These are phyloP conservation scores for Globisporangium spinosum DNA, from an alignment of 352 stramenopile genomes.

Conservation along the genomic window DNA sequence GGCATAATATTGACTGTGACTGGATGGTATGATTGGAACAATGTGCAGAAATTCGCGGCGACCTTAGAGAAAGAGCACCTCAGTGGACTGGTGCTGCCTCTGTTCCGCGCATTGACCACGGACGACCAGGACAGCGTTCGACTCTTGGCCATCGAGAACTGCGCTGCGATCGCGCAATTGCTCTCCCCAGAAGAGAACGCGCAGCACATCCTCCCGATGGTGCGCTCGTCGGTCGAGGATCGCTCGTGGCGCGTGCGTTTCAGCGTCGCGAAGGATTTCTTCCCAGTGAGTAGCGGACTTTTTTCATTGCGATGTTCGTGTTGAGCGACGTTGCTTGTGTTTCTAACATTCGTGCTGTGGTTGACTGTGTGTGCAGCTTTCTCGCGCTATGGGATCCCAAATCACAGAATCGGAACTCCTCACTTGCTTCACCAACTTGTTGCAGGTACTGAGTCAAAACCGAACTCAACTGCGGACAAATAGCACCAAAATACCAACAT, in stretches of 20 bases:
- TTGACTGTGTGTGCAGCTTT: constrained; percentile 31
- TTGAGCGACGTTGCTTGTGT: not conserved
- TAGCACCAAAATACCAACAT: not conserved
- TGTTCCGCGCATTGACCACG: constrained; percentile 86
- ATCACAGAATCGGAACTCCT: constrained; percentile 88
- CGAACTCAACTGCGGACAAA: not conserved
- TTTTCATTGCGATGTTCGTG: not conserved
- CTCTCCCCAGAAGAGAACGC: constrained; percentile 76
- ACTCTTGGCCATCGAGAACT: constrained; percentile 89
- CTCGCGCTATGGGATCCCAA: constrained; percentile 69
- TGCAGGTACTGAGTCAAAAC: constrained; percentile 53
- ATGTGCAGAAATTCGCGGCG: constrained; percentile 57
- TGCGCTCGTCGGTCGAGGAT: constrained; percentile 75
- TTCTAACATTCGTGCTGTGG: not conserved
- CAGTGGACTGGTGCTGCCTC: constrained; percentile 60
- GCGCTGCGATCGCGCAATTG: constrained; percentile 66
- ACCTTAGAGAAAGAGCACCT: constrained; percentile 78
- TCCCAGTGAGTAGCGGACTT: constrained; percentile 39
- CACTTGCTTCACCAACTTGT: constrained; percentile 87
- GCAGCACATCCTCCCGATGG: constrained; percentile 68
- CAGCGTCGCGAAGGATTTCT: constrained; percentile 93
- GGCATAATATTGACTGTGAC: not conserved
- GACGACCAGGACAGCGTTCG: constrained; percentile 95
- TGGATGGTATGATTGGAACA: not conserved
- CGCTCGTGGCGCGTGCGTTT: constrained; percentile 92